Evolutionary conservation across 2,329 filamentous ascomycete genomes (phyloP).

Genomic region (Polytolypa hystricis): DNA sequence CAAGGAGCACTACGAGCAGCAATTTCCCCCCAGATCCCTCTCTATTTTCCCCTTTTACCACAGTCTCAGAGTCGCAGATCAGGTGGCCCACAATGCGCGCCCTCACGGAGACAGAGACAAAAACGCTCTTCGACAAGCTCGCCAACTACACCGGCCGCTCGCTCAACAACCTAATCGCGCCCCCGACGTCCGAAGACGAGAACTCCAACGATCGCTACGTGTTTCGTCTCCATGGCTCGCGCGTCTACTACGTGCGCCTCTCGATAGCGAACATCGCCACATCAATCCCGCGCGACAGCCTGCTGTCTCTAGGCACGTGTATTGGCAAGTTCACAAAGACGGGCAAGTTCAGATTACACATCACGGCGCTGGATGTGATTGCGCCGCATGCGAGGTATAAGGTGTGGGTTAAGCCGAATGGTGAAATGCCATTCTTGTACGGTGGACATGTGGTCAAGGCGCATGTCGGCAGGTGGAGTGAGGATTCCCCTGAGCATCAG

Average conservation of each 20-base stretch:
- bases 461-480: slow-evolving; percentile 71
- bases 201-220: slow-evolving; percentile 68
- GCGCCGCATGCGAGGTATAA: slow-evolving; percentile 89
- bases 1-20: not conserved
- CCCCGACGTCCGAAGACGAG: slow-evolving; percentile 53
- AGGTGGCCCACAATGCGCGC: slow-evolving; percentile 53
- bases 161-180: slow-evolving; percentile 72
- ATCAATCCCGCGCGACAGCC: slow-evolving; percentile 66
- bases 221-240: slow-evolving; percentile 69
- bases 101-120: slow-evolving; percentile 54
- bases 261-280: slow-evolving; percentile 86
- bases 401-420: slow-evolving; percentile 93
- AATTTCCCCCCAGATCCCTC: not conserved
- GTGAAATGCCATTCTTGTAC: slow-evolving; percentile 95
- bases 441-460: slow-evolving; percentile 80
- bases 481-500: slow-evolving; percentile 87
- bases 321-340: slow-evolving; percentile 88
- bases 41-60: not conserved
- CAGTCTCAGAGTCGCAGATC: not conserved
- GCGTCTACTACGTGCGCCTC: slow-evolving; percentile 86
- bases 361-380: slow-evolving; percentile 77
- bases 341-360: slow-evolving; percentile 87
- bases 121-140: slow-evolving; percentile 81
- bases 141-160: slow-evolving; percentile 86
- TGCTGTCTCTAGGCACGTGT: slow-evolving; percentile 82